phyloP scores from a whole-genome alignment of 2,329 filamentous ascomycete genomes.

The Neopestalotiopsis sp. region DNA sequence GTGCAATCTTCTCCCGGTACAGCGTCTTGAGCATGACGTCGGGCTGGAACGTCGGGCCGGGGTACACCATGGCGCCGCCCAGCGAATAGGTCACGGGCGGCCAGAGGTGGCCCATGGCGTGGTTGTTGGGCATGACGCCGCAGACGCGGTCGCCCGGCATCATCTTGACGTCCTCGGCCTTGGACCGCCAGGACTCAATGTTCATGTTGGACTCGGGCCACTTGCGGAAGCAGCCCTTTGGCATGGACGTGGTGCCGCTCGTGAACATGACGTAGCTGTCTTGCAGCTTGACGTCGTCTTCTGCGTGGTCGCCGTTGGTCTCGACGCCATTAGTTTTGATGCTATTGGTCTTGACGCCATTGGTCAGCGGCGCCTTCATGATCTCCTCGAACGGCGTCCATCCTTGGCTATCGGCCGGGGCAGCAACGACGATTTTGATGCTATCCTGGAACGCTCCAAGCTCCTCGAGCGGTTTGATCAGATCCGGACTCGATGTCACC shows the following conservation, averaged over 20 bases:
- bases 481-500: conserved; percentile 5
- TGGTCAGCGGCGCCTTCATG: background rate
- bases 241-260: conserved; percentile 15
- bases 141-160: background rate
- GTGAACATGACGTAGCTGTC: conserved; percentile 15
- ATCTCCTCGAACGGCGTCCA: conserved; percentile 12
- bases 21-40: conserved; percentile 14
- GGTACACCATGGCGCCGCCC: conserved; percentile 12
- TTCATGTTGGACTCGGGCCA: background rate
- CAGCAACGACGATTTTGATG: background rate
- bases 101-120: conserved; percentile 15
- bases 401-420: background rate
- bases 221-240: conserved; percentile 10
- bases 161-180: background rate
- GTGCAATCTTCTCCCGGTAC: conserved; percentile 10
- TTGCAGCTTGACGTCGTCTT: background rate
- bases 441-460: conserved; percentile 2
- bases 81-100: background rate
- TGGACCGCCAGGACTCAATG: background rate
- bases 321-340: background rate
- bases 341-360: background rate
- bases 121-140: conserved; percentile 14
- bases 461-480: conserved; percentile 7
- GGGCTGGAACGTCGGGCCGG: conserved; percentile 10
- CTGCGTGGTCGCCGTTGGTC: background rate